Evolutionary conservation across 2,329 filamentous ascomycete species (phyloP), one percentile per base, ranked within the genome.

Genomic region (Claviceps purpurea): DNA sequence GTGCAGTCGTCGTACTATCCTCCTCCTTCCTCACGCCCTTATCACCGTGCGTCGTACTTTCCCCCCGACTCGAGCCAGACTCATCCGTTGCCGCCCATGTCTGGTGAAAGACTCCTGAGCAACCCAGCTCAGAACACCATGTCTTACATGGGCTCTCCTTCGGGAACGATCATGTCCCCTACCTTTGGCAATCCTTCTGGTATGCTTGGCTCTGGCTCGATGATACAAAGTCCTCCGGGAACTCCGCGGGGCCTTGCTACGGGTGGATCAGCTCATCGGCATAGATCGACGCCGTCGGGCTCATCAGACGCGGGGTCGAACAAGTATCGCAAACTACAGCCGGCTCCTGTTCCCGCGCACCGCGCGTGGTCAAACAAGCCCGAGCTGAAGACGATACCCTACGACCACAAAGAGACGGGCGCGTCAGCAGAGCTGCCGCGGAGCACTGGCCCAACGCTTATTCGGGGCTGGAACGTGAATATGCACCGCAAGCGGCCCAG

Each of bases 321-420:
- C 24, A 77, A 78, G 58, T 80, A 78, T 59, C 72, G 77, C 46
- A 79, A 78, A 62, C 73, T 81, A 41, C 77, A 79, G 55, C 78
- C 78, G 10, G 78, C 78, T 0, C 77, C 77, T 0, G 70, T 77
- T 24, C 72, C 76, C 6, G 69, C 75, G 34, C 76, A 77, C 59
- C 69, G 71, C 44, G 70, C 70, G 54, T 74, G 71, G 62, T 61
- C 64, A 6, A 67, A 67, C 52, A 73, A 72, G 58, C 70, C 73
- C 16, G 77, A 80, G 57, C 68, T 81, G n/a, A 74, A 78, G 52
- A 79, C 78, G 4, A 76, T 79, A 3, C 75, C 74, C 40, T 81
- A 81, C 56, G 74, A 76, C 20, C 79, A 80, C 60, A 81, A 80
- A 60, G 77, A 81, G 58, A 79, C 78, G 44, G 68, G 70, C 4